phyloP scores from a whole-genome alignment of 257 asterid genomes.

The Cynanchum wilfordii region DNA sequence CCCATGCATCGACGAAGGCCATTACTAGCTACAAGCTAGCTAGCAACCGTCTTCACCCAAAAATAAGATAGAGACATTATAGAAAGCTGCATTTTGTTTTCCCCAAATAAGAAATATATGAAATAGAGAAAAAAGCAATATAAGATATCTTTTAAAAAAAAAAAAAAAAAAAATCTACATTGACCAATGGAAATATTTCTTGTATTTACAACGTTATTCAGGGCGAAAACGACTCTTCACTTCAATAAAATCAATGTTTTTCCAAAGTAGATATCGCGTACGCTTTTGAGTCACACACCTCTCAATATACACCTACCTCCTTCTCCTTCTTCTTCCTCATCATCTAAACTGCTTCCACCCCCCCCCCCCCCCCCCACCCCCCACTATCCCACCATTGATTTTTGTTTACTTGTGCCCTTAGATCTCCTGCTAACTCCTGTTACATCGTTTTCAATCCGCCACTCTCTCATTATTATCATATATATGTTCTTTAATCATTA shows the following conservation, averaged over 20 bases:
- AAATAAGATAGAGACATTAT: background rate
- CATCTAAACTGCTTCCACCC: background rate
- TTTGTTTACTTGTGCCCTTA: slow-evolving; percentile 11
- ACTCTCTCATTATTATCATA: background rate
- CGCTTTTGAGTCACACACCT: slow-evolving; percentile 11
- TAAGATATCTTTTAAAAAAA: too few species aligned
- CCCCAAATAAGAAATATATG: background rate
- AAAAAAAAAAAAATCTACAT: slow-evolving; percentile 12
- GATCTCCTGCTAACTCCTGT: slow-evolving; percentile 15
- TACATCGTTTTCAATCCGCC: slow-evolving; percentile 20
- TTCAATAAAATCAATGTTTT: slow-evolving; percentile 21
- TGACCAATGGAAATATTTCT: slow-evolving; percentile 30
- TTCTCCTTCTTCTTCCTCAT: slow-evolving; percentile 12
- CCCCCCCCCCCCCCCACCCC: too few species aligned
- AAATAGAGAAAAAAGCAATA: background rate
- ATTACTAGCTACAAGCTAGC: background rate
- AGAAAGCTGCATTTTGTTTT: background rate
- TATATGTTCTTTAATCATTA: background rate
- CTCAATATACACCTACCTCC: background rate
- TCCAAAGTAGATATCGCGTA: slow-evolving; percentile 21
- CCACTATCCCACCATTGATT: background rate
- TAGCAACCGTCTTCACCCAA: background rate
- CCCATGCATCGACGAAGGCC: background rate
- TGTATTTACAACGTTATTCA: slow-evolving; percentile 23
- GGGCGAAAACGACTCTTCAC: slow-evolving; percentile 36